Conservation (phyloP, 2,329 filamentous ascomycete species). For the Lizonia empirigonia region DNA sequence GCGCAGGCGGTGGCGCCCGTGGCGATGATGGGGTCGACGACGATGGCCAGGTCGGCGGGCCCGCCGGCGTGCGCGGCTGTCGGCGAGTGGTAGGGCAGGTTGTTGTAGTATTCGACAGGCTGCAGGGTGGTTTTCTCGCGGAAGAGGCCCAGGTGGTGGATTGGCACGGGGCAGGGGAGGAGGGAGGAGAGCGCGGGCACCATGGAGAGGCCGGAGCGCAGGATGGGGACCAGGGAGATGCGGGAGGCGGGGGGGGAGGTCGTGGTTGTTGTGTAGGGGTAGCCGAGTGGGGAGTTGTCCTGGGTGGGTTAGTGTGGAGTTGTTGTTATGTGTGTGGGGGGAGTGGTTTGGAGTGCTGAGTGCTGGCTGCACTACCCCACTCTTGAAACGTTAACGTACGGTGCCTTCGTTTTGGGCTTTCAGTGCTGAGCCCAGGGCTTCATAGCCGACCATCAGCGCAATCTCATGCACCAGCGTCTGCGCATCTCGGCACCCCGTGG, state of each 20-base stretch:
- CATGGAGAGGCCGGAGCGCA: conserved; percentile 92
- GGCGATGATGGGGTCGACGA: conserved; percentile 91
- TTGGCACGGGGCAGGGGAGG: conserved; percentile 77
- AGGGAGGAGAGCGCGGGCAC: conserved; percentile 83
- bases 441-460: conserved; percentile 77
- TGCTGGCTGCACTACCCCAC: not conserved
- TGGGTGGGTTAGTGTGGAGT: conserved; percentile 44
- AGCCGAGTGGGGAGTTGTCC: conserved; percentile 80
- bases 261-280: conserved; percentile 70
- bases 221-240: conserved; percentile 85
- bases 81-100: conserved; percentile 76
- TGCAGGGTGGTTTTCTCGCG: conserved; percentile 85
- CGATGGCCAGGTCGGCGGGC: conserved; percentile 70
- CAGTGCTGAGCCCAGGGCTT: conserved; percentile 73
- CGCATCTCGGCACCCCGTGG: conserved; percentile 73
- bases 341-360: not conserved
- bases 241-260: conserved; percentile 67
- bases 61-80: conserved; percentile 49
- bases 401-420: conserved; percentile 63
- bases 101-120: conserved; percentile 98
- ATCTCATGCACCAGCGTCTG: conserved; percentile 87
- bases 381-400: conserved; percentile 57
- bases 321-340: not conserved
- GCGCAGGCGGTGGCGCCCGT: conserved; percentile 89
- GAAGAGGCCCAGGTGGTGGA: conserved; percentile 95